phyloP scores from a whole-genome alignment of 805 yeast species.

The Saturnispora quitensis region DNA sequence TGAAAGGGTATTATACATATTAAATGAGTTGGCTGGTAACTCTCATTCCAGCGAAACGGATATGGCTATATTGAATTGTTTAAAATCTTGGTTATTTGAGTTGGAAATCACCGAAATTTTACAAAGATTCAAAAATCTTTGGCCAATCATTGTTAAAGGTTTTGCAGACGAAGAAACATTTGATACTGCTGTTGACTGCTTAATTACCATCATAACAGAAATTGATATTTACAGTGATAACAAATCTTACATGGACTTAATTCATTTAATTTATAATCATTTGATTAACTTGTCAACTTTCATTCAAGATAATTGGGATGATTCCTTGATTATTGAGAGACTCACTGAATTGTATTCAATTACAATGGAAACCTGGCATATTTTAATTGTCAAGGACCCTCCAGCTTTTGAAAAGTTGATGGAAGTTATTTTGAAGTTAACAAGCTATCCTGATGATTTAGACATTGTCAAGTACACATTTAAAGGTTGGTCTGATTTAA shows the following conservation, averaged over 20 bases:
- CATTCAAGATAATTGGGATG: slow-evolving; percentile 42
- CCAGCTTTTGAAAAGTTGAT: slow-evolving; percentile 63
- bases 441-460: slow-evolving; percentile 70
- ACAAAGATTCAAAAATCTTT: slow-evolving; percentile 45
- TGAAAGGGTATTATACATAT: slow-evolving; percentile 53
- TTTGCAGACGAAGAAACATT: slow-evolving; percentile 53
- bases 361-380: slow-evolving; percentile 95
- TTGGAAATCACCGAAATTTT: slow-evolving; percentile 67
- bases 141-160: slow-evolving; percentile 59
- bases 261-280: slow-evolving; percentile 39
- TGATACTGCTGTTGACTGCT: slow-evolving; percentile 79
- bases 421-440: slow-evolving; percentile 57
- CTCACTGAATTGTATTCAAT: slow-evolving; percentile 74
- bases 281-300: slow-evolving; percentile 52
- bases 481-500: slow-evolving; percentile 81
- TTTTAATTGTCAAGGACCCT: slow-evolving; percentile 67
- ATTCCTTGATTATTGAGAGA: slow-evolving; percentile 57
- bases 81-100: slow-evolving; percentile 88
- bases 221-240: slow-evolving; percentile 69
- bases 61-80: slow-evolving; percentile 55
- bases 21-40: slow-evolving; percentile 40
- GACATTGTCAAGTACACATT: slow-evolving; percentile 88
- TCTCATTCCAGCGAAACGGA: slow-evolving; percentile 24
- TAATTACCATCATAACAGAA: slow-evolving; percentile 72
- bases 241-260: slow-evolving; percentile 35